Evolutionary conservation across 2,329 filamentous ascomycete genomes (phyloP).

Genomic region (Fusarium dlaminii): DNA sequence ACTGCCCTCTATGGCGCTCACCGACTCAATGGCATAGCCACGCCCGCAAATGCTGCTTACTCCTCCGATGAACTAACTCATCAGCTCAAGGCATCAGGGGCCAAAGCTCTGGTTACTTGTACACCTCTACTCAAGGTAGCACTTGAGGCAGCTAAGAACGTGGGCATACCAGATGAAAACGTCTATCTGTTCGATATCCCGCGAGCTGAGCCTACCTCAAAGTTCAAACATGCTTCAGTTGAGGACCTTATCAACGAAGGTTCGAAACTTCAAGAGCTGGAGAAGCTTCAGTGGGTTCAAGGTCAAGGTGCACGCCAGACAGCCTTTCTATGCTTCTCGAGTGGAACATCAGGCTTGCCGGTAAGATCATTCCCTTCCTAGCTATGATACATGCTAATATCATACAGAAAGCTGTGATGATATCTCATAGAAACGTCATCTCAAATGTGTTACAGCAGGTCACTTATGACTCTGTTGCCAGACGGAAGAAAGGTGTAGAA

Average conservation of each 20-base stretch:
- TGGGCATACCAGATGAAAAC: constrained; percentile 67
- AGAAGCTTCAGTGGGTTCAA: constrained; percentile 63
- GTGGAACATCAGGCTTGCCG: constrained; percentile 80
- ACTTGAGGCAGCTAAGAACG: constrained; percentile 69
- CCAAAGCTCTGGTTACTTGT: constrained; percentile 77
- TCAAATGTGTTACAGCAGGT: constrained; percentile 74
- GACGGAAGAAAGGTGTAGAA: constrained; percentile 48
- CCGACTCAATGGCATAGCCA: constrained; percentile 74
- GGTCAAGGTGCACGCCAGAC: constrained; percentile 74
- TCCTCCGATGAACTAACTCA: constrained; percentile 74
- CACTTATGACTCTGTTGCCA: constrained; percentile 51
- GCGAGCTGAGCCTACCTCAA: constrained; percentile 44
- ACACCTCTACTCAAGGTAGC: constrained; percentile 70
- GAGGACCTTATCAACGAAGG: constrained; percentile 73
- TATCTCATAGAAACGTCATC: constrained; percentile 82
- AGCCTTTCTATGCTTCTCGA: constrained; percentile 82
- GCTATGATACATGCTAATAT: neutral
- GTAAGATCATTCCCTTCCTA: constrained; percentile 49
- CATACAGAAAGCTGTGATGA: constrained; percentile 80
- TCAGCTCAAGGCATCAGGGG: constrained; percentile 74
- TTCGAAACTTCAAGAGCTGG: constrained; percentile 58
- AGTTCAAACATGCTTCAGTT: constrained; percentile 64
- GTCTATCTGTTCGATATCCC: constrained; percentile 77
- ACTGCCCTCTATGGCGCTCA: constrained; percentile 80
- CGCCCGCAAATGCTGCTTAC: constrained; percentile 79